Conservation (phyloP, 805 yeast species). For the Groenewaldozyma salmanticensis region DNA sequence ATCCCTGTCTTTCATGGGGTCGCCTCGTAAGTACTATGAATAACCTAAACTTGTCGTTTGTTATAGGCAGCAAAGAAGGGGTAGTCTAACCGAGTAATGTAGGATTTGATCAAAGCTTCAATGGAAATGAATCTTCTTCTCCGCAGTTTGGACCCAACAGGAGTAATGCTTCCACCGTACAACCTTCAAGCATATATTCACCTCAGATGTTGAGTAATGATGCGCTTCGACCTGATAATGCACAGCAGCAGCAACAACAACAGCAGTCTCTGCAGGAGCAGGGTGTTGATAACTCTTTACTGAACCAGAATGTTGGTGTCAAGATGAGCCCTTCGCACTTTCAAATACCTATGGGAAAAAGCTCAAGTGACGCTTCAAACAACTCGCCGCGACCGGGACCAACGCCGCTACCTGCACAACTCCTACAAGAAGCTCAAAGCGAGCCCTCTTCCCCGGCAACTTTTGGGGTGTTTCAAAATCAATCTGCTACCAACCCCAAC, state of each 20-base stretch:
- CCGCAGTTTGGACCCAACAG: background rate
- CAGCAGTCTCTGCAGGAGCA: background rate
- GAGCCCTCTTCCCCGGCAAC: conserved; percentile 8
- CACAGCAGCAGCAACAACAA: background rate
- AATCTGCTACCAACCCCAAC: conserved; percentile 2
- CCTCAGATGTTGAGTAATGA: conserved; percentile 12
- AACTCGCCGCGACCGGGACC: conserved; percentile 13
- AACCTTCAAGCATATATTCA: conserved; percentile 12
- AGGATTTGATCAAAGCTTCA: conserved; percentile 8
- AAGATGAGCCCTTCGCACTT: background rate
- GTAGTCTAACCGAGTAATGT: too few relatives aligned
- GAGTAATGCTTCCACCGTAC: conserved; percentile 8
- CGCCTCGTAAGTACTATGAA: too few relatives aligned
- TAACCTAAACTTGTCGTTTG: too few relatives aligned
- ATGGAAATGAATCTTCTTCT: background rate
- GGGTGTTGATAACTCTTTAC: too few relatives aligned
- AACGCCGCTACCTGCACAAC: conserved; percentile 18
- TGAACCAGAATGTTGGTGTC: background rate
- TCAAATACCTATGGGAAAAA: background rate
- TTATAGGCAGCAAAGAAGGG: too few relatives aligned
- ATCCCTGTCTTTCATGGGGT: too few relatives aligned
- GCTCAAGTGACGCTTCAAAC: background rate
- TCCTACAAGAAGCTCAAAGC: conserved; percentile 17
- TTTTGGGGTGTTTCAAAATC: conserved; percentile 18
- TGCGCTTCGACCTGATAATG: background rate